Base-by-base conservation (phyloP, 306 rosid species). In the Lupinus albus region DNA sequence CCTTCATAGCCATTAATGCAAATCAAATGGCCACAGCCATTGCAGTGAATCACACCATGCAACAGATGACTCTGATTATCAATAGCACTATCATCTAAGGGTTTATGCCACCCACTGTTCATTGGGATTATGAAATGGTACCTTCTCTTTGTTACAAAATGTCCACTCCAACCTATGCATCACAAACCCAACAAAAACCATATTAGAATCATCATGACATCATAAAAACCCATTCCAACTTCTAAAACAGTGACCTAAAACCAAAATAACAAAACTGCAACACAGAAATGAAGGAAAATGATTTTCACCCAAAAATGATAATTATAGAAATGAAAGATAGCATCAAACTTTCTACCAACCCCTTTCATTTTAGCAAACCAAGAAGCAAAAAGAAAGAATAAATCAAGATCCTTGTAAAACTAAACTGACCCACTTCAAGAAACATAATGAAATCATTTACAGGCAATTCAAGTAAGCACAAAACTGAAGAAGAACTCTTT, bases 11-110 rank as follows among this genome's bases (percentile, higher is more conserved):
- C 96, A 77, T 89, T 89, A 30, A 92, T 55, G 77, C 89, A 82
- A 1, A 89, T 64, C 86, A 92, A 77, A 75, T 92, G 98, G 2
- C 96, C 98, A 56, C 81, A 80, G 3, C 98, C 98, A 69, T 92
- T 86, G 72, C 86, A 81, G 38, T 89, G 95, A 64, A 89, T 75
- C 58, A 89, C 65, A n/a, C 92, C 98, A 61, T 92, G 91, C 73
- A 92, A 70, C 39, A 92, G 81, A 59, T 92, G 91, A 15, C 80
- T 79, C 16, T 80, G 83, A 53, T 74, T 70, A 67, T 84, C 89
- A 9, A 87, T 72, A 54, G 77, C 70, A 17, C 68, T 75, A 44
- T 89, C 92, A 54, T 62, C 83, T 49, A 87, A 62, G 41, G 92
- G 95, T 77, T 81, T 87, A 76, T 88, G 84, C 97, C 95, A 91